Evolutionary conservation across 805 yeast genomes (phyloP).

Genomic region (Candida boidinii): DNA sequence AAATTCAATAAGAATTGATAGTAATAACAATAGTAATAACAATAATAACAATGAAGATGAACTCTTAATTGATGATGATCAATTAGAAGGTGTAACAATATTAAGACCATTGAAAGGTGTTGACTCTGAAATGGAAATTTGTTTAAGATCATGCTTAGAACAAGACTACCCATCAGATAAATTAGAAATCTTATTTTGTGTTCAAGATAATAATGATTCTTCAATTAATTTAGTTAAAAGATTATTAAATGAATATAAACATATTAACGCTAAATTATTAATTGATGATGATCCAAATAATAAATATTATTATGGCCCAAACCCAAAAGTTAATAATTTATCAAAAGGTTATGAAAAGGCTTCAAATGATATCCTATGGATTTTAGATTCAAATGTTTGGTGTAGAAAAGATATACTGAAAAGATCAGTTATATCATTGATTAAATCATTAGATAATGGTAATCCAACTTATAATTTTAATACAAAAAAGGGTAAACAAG

Average conservation of each 20-base stretch:
- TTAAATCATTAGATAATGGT: constrained; percentile 46
- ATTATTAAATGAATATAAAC: constrained; percentile 45
- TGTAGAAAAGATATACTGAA: constrained; percentile 54
- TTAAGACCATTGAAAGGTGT: constrained; percentile 78
- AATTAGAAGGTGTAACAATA: constrained; percentile 63
- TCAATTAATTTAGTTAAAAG: constrained; percentile 48
- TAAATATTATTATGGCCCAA: constrained; percentile 60
- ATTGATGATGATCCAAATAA: constrained; percentile 30
- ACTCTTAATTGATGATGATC: constrained; percentile 22
- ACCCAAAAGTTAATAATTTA: constrained; percentile 81
- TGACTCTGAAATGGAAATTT: constrained; percentile 64
- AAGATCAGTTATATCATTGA: constrained; percentile 51
- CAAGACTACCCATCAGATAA: constrained; percentile 57
- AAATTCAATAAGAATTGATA: constrained; percentile 5
- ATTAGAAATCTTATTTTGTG: constrained; percentile 69
- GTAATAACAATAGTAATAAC: too few species aligned
- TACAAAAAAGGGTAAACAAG: constrained; percentile 24
- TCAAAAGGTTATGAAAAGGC: constrained; percentile 73
- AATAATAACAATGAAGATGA: too few species aligned
- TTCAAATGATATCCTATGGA: constrained; percentile 70
- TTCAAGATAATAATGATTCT: constrained; percentile 55
- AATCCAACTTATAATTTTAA: constrained; percentile 13
- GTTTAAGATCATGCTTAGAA: constrained; percentile 57
- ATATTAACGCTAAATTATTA: constrained; percentile 49
- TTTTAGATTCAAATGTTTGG: constrained; percentile 82